Conservation (phyloP, 164 flowering plant species). For the Nymphaea colorata region DNA sequence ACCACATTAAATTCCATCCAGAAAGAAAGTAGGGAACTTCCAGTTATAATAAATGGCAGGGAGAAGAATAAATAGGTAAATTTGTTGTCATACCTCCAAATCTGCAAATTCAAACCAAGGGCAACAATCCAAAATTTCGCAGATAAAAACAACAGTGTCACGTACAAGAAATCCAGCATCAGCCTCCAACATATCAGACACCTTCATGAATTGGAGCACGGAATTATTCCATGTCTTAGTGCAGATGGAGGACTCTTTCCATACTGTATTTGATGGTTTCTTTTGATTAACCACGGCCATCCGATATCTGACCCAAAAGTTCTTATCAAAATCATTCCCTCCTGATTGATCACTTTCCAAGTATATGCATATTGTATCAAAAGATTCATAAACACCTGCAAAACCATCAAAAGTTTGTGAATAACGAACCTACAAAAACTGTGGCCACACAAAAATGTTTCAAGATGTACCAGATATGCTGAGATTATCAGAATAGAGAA, state of each 20-base stretch:
- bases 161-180: conserved; percentile 96
- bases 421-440: too few relatives aligned
- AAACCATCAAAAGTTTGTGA: too few relatives aligned
- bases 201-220: conserved; percentile 98
- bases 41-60: too few relatives aligned
- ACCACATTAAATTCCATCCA: too few relatives aligned
- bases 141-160: conserved; percentile 90
- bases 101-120: conserved; percentile 99
- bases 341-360: conserved; percentile 93
- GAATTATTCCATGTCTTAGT: conserved; percentile 99
- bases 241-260: conserved; percentile 97
- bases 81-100: conserved; percentile 58
- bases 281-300: conserved; percentile 95
- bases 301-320: conserved; percentile 92
- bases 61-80: not conserved
- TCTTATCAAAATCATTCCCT: conserved; percentile 87
- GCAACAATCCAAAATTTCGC: conserved; percentile 96
- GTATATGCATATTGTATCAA: conserved; percentile 94
- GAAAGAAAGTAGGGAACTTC: too few relatives aligned
- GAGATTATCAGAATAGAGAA: too few relatives aligned
- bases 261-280: conserved; percentile 77
- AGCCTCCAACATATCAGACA: conserved; percentile 93
- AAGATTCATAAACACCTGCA: conserved; percentile 89
- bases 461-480: too few relatives aligned
- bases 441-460: too few relatives aligned